Base-by-base conservation (phyloP, 371 early-diverging fungal species). In the Zychaea mexicana region DNA sequence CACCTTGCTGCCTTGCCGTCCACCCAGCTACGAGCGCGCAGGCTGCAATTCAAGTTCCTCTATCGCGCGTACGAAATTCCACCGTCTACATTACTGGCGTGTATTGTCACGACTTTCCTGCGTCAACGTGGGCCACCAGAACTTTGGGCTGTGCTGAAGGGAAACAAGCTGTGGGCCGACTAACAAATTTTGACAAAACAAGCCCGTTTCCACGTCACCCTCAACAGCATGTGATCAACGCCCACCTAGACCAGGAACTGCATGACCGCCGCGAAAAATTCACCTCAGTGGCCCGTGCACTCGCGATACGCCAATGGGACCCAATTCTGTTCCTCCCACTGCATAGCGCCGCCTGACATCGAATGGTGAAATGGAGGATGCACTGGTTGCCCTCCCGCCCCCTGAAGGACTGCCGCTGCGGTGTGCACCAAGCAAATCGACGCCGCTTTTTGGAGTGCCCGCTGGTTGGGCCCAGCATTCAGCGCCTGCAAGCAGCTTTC, bases 311-410 rank as follows among this genome's bases (percentile, higher is more conserved):
- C 21, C 31, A 9, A 9, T 24, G n/a, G 17, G 60, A 60, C n/a
- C 60, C 60, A 28, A 24, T 60, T 28, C 12, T 47, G 10, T 47
- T 28, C 15, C 31, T 60, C 10, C 60, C 60, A 0, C 26, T 10
- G 12, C 12, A 46, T 24, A 31, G 6, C 10, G 26, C n/a, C 15
- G 46, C 38, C 21, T 49, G 49, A 2, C 60, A 60, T 24, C 60
- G 60, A 60, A 27, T 60, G 60, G 60, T 49, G n/a, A n/a, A n/a
- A n/a, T n/a, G n/a, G n/a, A n/a, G 60, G 21, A 26, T 60, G 46
- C 30, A 26, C 22, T 60, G 60, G 60, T 31, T 60, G 2, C 60
- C 60, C 3, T 28, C 60, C 3, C 47, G 9, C 2, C 60, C 60
- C 22, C 52, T 49, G 28, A 30, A 32, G 1, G 1, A 22, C 8